Percentiles rank a stretch among this genome's conserved stretches.
phyloP scores from a whole-genome alignment of 805 yeast species.

The Spathaspora sp. region DNA sequence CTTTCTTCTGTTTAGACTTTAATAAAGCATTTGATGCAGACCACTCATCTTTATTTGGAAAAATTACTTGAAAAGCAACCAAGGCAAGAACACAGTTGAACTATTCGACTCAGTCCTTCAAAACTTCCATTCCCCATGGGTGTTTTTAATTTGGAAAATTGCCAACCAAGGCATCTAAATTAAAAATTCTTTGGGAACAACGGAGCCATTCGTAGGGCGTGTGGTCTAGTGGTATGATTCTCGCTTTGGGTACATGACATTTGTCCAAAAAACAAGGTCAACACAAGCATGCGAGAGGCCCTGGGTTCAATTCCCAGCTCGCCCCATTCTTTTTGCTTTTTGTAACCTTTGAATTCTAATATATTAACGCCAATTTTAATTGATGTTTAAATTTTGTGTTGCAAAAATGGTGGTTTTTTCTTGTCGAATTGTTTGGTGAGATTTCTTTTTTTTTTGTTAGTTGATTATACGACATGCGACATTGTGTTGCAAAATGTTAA shows the following conservation, averaged over 20 bases:
- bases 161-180: neutral
- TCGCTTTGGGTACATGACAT: constrained; percentile 1
- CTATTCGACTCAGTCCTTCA: no score
- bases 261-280: neutral
- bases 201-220: neutral
- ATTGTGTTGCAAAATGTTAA: neutral
- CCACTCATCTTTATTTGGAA: no score
- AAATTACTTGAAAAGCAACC: no score
- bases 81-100: no score
- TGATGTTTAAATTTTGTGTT: neutral
- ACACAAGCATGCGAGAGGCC: constrained; percentile 47
- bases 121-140: no score
- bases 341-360: neutral
- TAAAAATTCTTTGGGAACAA: no score
- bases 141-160: neutral
- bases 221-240: constrained; percentile 4
- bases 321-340: constrained; percentile 20
- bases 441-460: no score
- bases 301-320: constrained; percentile 58
- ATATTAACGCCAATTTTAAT: no score
- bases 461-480: no score
- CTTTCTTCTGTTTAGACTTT: no score
- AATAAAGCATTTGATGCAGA: no score
- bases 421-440: neutral
- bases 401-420: neutral